phyloP scores from a whole-genome alignment of 345 rosid species.

The Diplotaxis tenuifolia region DNA sequence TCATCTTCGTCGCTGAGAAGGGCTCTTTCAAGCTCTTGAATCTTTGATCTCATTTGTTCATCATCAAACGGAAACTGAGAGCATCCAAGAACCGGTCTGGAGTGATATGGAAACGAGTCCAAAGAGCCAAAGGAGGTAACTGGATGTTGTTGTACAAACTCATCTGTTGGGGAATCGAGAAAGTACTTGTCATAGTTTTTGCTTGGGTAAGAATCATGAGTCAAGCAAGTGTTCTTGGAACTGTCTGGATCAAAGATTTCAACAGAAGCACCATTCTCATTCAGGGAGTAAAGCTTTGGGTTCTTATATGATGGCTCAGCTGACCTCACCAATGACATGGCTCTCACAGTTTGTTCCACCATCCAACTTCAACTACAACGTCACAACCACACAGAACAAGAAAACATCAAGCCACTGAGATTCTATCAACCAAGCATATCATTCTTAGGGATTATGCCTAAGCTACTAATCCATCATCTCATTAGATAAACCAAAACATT shows the following conservation, averaged over 20 bases:
- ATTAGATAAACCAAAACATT: not conserved
- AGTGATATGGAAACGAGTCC: constrained; percentile 48
- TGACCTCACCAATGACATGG: constrained; percentile 68
- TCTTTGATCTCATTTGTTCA: constrained; percentile 63
- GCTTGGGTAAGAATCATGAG: constrained; percentile 58
- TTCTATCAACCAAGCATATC: not conserved
- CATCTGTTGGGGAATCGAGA: constrained; percentile 68
- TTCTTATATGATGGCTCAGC: constrained; percentile 59
- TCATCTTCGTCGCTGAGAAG: constrained; percentile 76
- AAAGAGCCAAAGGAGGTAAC: constrained; percentile 48
- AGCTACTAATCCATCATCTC: not conserved
- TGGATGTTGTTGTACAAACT: constrained; percentile 42
- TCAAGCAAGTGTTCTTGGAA: constrained; percentile 48
- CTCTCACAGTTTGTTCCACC: constrained; percentile 34
- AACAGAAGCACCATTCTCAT: constrained; percentile 47
- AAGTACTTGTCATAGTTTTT: constrained; percentile 83
- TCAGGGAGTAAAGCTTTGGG: constrained; percentile 52
- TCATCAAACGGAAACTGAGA: constrained; percentile 57
- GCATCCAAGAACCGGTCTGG: constrained; percentile 47
- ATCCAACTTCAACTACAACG: constrained; percentile 4
- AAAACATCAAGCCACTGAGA: constrained; percentile 10
- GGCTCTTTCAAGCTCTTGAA: constrained; percentile 86
- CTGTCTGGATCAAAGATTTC: constrained; percentile 51
- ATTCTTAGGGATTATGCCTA: not conserved
- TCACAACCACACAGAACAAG: constrained; percentile 1